Conservation (phyloP, 192 early-diverging fungal species). For the Funneliformis mosseae region DNA sequence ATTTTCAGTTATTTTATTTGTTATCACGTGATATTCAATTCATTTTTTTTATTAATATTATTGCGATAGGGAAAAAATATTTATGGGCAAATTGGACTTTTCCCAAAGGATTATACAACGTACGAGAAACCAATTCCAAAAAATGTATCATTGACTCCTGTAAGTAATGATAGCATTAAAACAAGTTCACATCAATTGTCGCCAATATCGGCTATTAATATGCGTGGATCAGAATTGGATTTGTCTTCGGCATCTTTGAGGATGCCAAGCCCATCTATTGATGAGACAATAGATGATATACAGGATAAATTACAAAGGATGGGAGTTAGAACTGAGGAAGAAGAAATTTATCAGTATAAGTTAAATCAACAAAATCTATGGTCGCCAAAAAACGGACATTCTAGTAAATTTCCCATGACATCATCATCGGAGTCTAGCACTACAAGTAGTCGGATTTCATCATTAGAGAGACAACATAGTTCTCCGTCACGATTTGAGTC, state of each 20-base stretch:
- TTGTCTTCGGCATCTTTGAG: not conserved
- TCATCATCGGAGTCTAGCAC: not conserved
- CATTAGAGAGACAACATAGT: not conserved
- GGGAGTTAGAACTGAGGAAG: not conserved
- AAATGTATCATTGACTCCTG: not conserved
- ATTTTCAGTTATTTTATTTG: not conserved
- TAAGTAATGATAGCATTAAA: not conserved
- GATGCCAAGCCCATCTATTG: constrained; percentile 17
- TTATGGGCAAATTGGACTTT: constrained; percentile 67
- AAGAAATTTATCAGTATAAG: not conserved
- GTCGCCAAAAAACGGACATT: not conserved
- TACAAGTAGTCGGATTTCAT: not conserved
- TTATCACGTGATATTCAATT: not conserved
- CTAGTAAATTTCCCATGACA: not conserved
- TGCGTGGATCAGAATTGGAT: not conserved
- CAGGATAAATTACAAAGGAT: constrained; percentile 13
- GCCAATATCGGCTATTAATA: not conserved
- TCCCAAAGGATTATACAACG: constrained; percentile 69
- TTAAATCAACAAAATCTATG: not conserved
- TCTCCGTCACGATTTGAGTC: not conserved
- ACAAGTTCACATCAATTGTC: no score
- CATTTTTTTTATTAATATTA: not conserved
- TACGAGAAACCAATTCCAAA: constrained; percentile 34
- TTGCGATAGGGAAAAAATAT: constrained; percentile 61
- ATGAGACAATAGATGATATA: constrained; percentile 17